Base-by-base conservation (phyloP, 1,284 basidiomycete species). In the Xerocomus amazonicus region DNA sequence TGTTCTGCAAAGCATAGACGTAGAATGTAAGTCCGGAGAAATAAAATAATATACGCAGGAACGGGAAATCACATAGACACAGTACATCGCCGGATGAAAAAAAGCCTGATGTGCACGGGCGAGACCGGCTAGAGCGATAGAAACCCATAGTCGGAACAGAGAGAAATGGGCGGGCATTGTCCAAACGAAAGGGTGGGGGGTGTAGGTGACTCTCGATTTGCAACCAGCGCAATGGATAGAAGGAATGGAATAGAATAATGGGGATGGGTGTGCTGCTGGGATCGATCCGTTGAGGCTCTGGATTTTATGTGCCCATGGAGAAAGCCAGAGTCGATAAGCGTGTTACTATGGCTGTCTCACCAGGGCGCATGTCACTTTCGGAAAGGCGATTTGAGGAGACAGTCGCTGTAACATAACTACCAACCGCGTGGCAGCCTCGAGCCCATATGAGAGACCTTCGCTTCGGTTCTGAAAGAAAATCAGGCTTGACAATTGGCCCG, bases 51-150 rank as follows among this genome's bases (percentile, higher is more conserved):
- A 42, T 23, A 4, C 19, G 19, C 19, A 23, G 14, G 16, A 17
- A 31, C 7, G 14, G 9, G 19, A 27, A 26, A 16, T 52, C n/a
- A 60, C 57, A 17, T 62, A 35, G 6, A 43, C 0, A 19, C 44
- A 27, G 13, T 26, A 59, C 58, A 58, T 52, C 16, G 16, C 32
- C 0, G 0, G 0, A 38, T 26, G 0, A 5, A 5, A 59, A 6
- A 34, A 0, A 17, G 0, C 3, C 1, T 29, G 8, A 32, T 62
- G 57, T 3, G 48, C 60, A 33, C 32, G 26, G 8, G 38, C 48
- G 12, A 58, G 42, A 38, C 47, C 23, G 38, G 45, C 60, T 13
- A 62, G 17, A 34, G 48, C 35, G 2, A 59, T 23, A 37, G 46
- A 42, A 19, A 31, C 28, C 60, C 51, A 58, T 41, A 37, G 13